phyloP scores from a whole-genome alignment of 345 rosid genomes.

The Gossypium turneri region DNA sequence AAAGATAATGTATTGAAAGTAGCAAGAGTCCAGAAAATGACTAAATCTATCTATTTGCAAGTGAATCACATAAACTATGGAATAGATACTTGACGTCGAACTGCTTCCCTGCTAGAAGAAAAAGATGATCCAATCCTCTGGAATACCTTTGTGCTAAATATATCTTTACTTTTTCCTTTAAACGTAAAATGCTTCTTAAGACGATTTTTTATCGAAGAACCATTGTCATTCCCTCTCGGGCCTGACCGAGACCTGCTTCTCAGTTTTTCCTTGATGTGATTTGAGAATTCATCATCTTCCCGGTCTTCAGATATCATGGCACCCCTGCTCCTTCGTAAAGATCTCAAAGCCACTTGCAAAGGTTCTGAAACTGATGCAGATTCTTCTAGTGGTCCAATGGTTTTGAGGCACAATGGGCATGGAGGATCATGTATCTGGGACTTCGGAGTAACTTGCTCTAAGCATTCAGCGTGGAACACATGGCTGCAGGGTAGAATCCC shows the following conservation, averaged over 20 bases:
- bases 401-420: constrained; percentile 64
- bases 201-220: constrained; percentile 41
- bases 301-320: constrained; percentile 38
- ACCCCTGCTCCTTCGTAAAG: constrained; percentile 54
- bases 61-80: constrained; percentile 24
- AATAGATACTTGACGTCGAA: constrained; percentile 18
- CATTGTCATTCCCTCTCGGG: constrained; percentile 22
- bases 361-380: constrained; percentile 50
- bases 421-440: constrained; percentile 66
- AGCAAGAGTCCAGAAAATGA: constrained; percentile 13
- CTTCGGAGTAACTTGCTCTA: constrained; percentile 74
- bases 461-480: constrained; percentile 84
- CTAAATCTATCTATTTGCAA: constrained; percentile 19
- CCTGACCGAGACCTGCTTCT: constrained; percentile 33
- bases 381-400: constrained; percentile 40
- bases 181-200: constrained; percentile 48
- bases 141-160: constrained; percentile 25
- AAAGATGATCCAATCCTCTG: constrained; percentile 33
- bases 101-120: constrained; percentile 26
- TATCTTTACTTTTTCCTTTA: constrained; percentile 35
- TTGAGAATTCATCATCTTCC: constrained; percentile 29
- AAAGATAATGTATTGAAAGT: neutral
- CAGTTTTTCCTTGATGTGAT: constrained; percentile 32
- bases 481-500: constrained; percentile 83
- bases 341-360: constrained; percentile 58